Base-by-base conservation (phyloP, 2,329 filamentous ascomycete species). In the Chrysosporium keratinophilum region DNA sequence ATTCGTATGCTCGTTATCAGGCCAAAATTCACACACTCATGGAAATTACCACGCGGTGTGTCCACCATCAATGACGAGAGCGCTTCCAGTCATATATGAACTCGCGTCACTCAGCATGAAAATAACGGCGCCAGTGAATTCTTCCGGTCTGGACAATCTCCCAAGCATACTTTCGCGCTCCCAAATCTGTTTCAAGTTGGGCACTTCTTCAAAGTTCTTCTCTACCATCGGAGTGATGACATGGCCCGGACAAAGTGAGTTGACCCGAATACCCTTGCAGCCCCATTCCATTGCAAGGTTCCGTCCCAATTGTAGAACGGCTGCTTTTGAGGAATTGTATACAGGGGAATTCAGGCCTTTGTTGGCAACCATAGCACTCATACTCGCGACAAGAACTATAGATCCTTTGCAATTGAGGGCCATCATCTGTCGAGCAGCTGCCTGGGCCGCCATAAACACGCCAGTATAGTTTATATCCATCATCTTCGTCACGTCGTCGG, bases 221-320 rank as follows among this genome's bases (percentile, higher is more conserved):
- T 87, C 80, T 1, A 91, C 87, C 89, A 95, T 95, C 19, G 84
- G 81, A 1, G 77, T 80, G 20, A 78, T 68, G 43, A 79, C 78
- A 56, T 80, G 76, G 0, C 76, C 77, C 0, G 76, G 76, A 56
- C 72, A 77, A 17, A 79, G 60, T 15, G 71, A 74, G 59, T 80
- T 80, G 11, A 80, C 77, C 1, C 76, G 68, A 47, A 80, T 79
- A 0, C 74, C 68, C 40, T 69, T 67, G 28, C 68, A 69, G 47
- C 69, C 75, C 76, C 71, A 79, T 63, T 80, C 78, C 58, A 76
- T 76, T 0, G 78, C 75, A 28, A 80, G 64, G 9, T 69, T 76
- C 20, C 76, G 70, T 1, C 69, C 67, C 1, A 80, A 68, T 60
- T 80, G 76, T 41, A 76, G 72, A 2, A 80, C 73, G 0, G 74